phyloP scores from a whole-genome alignment of 192 early-diverging fungal genomes.

The Coemansia sp. region DNA sequence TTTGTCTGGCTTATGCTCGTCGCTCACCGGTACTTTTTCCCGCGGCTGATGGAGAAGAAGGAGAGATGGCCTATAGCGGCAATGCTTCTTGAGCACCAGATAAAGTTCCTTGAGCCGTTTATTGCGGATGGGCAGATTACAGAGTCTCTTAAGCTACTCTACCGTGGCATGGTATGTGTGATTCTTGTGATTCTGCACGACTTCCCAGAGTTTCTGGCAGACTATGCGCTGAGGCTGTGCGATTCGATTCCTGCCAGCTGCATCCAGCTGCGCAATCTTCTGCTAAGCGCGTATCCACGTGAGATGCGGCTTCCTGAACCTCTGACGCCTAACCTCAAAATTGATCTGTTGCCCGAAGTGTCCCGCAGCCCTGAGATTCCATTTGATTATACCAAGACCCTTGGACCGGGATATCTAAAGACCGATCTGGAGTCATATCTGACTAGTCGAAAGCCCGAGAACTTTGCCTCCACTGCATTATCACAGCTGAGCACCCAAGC shows the following conservation, averaged over 20 bases:
- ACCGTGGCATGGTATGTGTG: slow-evolving; percentile 87
- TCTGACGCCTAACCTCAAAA: slow-evolving; percentile 91
- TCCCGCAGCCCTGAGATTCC: slow-evolving; percentile 81
- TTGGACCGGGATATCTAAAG: slow-evolving; percentile 66
- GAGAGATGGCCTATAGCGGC: slow-evolving; percentile 87
- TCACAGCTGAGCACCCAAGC: slow-evolving; percentile 5
- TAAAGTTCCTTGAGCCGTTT: slow-evolving; percentile 87
- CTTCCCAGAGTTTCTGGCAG: slow-evolving; percentile 95
- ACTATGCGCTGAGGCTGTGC: slow-evolving; percentile 88
- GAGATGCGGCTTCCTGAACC: slow-evolving; percentile 96
- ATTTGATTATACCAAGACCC: slow-evolving; percentile 75
- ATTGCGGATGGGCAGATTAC: slow-evolving; percentile 68
- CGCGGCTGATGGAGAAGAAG: slow-evolving; percentile 75
- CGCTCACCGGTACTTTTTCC: slow-evolving; percentile 91
- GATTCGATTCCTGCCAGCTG: slow-evolving; percentile 89
- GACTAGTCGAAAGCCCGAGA: slow-evolving; percentile 55
- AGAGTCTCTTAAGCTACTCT: slow-evolving; percentile 78
- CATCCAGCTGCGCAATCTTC: slow-evolving; percentile 93
- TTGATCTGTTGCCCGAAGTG: slow-evolving; percentile 87
- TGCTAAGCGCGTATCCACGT: slow-evolving; percentile 94
- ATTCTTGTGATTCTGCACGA: slow-evolving; percentile 92
- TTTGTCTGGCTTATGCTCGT: slow-evolving; percentile 94
- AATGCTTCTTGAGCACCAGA: slow-evolving; percentile 76
- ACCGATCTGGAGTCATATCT: slow-evolving; percentile 75
- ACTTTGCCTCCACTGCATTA: slow-evolving; percentile 15